Conservation (phyloP, 148 eudicot species). For the Beta vulgaris region DNA sequence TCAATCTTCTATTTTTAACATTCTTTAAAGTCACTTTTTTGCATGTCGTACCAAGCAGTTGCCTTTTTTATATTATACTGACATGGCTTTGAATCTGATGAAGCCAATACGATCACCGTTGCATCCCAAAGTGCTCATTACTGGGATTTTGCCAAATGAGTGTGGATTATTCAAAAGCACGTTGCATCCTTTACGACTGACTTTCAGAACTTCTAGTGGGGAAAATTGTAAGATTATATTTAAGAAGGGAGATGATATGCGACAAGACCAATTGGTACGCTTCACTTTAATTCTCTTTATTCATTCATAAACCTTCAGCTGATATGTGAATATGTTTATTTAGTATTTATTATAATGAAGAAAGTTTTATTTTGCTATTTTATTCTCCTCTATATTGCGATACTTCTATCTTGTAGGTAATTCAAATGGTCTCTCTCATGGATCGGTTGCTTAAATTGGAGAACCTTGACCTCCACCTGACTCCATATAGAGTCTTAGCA, state of each 20-base stretch:
- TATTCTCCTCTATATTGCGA: constrained; percentile 5
- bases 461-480: constrained; percentile 92
- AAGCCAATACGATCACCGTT: constrained; percentile 96
- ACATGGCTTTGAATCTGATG: constrained; percentile 17
- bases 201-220: constrained; percentile 76
- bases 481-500: constrained; percentile 94
- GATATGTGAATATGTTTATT: not conserved
- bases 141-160: constrained; percentile 89
- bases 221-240: constrained; percentile 86
- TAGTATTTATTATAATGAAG: not conserved
- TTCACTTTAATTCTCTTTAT: not conserved
- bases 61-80: constrained; percentile 4
- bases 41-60: constrained; percentile 5
- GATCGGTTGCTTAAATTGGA: constrained; percentile 94
- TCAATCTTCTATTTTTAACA: not conserved
- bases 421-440: constrained; percentile 97
- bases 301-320: constrained; percentile 10
- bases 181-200: constrained; percentile 80
- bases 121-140: constrained; percentile 77
- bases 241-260: constrained; percentile 97
- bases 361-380: not conserved
- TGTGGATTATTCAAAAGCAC: constrained; percentile 90
- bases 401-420: constrained; percentile 48
- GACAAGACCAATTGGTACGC: constrained; percentile 94
- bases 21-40: not conserved